A percentile compares a stretch with the other conserved stretches of the same genome.
Evolutionary conservation across 2,329 filamentous ascomycete genomes (phyloP).

Genomic region (Rutstroemia sydowiana): DNA sequence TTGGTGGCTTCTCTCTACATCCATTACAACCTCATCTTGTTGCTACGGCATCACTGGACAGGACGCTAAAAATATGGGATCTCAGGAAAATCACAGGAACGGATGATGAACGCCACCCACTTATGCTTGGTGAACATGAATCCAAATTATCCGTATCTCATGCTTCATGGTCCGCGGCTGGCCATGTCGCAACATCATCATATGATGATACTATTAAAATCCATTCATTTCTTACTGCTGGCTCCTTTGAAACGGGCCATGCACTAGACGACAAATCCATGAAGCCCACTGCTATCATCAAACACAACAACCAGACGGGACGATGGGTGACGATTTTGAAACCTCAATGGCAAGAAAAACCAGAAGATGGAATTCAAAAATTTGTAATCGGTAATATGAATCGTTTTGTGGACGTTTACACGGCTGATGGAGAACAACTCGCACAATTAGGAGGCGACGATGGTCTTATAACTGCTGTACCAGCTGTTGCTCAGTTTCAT

Average conservation of each 20-base stretch:
- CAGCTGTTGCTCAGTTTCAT: constrained; percentile 87
- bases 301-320: constrained; percentile 93
- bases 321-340: constrained; percentile 81
- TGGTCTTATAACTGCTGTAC: constrained; percentile 79
- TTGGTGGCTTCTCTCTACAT: constrained; percentile 84
- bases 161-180: constrained; percentile 78
- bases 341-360: constrained; percentile 81
- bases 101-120: constrained; percentile 52
- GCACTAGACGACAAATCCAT: constrained; percentile 55
- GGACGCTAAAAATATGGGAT: constrained; percentile 90
- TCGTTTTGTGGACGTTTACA: constrained; percentile 88
- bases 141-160: constrained; percentile 84
- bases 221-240: constrained; percentile 64
- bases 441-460: constrained; percentile 84
- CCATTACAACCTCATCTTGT: constrained; percentile 74
- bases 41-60: constrained; percentile 83
- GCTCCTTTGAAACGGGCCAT: constrained; percentile 51
- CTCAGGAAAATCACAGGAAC: constrained; percentile 67
- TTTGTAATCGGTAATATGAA: constrained; percentile 98
- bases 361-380: constrained; percentile 72
- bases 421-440: constrained; percentile 73
- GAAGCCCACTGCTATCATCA: constrained; percentile 59
- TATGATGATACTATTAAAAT: constrained; percentile 97
- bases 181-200: constrained; percentile 81
- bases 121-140: constrained; percentile 71